A percentile compares a stretch with the other conserved stretches of the same genome.
These are phyloP conservation scores for Macrophomina tecta DNA, from an alignment of 2,329 filamentous ascomycete genomes.

Conservation along the genomic window DNA sequence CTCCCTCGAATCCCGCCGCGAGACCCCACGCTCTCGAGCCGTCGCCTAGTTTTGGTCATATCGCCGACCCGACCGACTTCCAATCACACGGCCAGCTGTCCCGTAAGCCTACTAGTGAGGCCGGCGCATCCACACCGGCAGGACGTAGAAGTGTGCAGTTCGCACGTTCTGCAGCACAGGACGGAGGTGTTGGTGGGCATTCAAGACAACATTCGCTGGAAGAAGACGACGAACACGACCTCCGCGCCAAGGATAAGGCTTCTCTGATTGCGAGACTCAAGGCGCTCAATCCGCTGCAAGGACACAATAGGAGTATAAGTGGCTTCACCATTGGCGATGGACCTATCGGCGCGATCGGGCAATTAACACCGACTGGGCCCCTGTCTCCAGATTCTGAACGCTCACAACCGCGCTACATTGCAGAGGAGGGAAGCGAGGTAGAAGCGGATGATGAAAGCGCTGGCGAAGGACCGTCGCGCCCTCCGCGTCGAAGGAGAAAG, in stretches of 20 bases:
- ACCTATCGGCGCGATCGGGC: slow-evolving; percentile 45
- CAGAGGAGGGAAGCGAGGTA: slow-evolving; percentile 71
- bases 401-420: slow-evolving; percentile 51
- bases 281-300: slow-evolving; percentile 64
- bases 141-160: slow-evolving; percentile 78
- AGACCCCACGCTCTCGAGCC: slow-evolving; percentile 12
- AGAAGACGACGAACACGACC: slow-evolving; percentile 60
- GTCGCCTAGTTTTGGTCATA: slow-evolving; percentile 26
- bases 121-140: slow-evolving; percentile 44
- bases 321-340: slow-evolving; percentile 50
- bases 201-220: slow-evolving; percentile 71
- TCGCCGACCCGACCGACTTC: slow-evolving; percentile 26
- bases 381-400: slow-evolving; percentile 57
- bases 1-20: background rate
- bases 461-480: slow-evolving; percentile 64
- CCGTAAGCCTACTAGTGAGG: slow-evolving; percentile 22
- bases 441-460: slow-evolving; percentile 84
- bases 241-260: slow-evolving; percentile 54
- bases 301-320: slow-evolving; percentile 58
- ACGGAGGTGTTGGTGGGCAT: slow-evolving; percentile 56
- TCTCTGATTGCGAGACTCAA: slow-evolving; percentile 81
- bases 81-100: slow-evolving; percentile 20
- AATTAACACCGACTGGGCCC: slow-evolving; percentile 46
- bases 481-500: slow-evolving; percentile 65
- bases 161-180: slow-evolving; percentile 53